These are phyloP conservation scores for Lophiotrema nucula DNA, from an alignment of 495 filamentous ascomycete species.

Conservation along the genomic window DNA sequence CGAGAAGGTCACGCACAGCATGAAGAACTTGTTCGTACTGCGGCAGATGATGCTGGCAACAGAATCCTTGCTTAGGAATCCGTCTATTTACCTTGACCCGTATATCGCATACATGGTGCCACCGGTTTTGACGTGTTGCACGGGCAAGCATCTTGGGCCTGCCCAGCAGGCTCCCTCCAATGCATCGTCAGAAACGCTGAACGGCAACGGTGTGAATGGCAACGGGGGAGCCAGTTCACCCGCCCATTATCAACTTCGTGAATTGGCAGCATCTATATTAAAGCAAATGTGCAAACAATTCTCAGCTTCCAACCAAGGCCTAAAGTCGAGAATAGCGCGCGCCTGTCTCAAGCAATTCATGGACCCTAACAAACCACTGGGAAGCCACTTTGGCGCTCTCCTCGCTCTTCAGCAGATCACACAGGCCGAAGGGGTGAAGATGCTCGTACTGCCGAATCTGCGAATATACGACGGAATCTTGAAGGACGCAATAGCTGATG, in stretches of 20 bases:
- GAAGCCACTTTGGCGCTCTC: constrained; percentile 84
- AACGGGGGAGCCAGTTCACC: constrained; percentile 34
- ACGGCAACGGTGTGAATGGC: constrained; percentile 38
- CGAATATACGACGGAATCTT: constrained; percentile 72
- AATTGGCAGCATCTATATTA: constrained; percentile 77
- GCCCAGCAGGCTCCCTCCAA: constrained; percentile 10
- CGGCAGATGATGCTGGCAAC: constrained; percentile 88
- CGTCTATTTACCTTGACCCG: constrained; percentile 78
- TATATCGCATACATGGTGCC: constrained; percentile 87
- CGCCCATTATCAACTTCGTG: constrained; percentile 78
- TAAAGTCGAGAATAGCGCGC: constrained; percentile 84
- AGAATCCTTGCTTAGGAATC: constrained; percentile 77
- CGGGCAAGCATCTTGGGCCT: constrained; percentile 72
- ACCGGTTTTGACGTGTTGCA: constrained; percentile 83
- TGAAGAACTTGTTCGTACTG: constrained; percentile 81
- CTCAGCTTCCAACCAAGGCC: constrained; percentile 65
- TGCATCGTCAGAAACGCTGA: constrained; percentile 24
- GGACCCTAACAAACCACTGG: constrained; percentile 73
- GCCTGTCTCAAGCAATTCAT: constrained; percentile 89
- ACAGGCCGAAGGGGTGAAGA: constrained; percentile 73
- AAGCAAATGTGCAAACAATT: constrained; percentile 72
- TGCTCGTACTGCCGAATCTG: constrained; percentile 77
- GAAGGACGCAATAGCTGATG: constrained; percentile 52
- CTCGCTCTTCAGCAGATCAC: constrained; percentile 72
- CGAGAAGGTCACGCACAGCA: constrained; percentile 87